A percentile compares a stretch with the other conserved stretches of the same genome.
Conservation (phyloP, 2,329 filamentous ascomycete genomes). For the Aspergillus latus region DNA sequence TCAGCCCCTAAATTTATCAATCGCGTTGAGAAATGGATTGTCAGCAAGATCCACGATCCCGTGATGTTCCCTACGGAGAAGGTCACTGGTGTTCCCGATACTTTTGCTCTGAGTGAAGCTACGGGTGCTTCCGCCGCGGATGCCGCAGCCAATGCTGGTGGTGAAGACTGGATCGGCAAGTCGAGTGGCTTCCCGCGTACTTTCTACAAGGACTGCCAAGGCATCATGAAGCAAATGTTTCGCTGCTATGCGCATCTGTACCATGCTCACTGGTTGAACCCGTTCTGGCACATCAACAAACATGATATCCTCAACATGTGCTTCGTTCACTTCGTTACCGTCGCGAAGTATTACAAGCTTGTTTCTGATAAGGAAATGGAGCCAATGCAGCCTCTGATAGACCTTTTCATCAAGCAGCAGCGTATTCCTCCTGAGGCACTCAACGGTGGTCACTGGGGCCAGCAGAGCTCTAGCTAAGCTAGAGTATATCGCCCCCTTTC, state of each 20-base stretch:
- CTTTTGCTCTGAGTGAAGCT: conserved; percentile 56
- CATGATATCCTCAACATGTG: conserved; percentile 77
- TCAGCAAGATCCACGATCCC: conserved; percentile 88
- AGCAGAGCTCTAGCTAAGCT: conserved; percentile 36
- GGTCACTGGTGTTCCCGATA: conserved; percentile 58
- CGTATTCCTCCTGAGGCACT: conserved; percentile 72
- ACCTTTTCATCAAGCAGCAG: conserved; percentile 86
- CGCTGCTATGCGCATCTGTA: conserved; percentile 97
- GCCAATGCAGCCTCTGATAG: conserved; percentile 92
- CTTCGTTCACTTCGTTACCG: conserved; percentile 81
- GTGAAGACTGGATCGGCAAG: conserved; percentile 82
- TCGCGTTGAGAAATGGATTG: conserved; percentile 95
- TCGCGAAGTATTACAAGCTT: conserved; percentile 77
- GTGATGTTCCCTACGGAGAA: conserved; percentile 88
- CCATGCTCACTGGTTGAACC: conserved; percentile 88
- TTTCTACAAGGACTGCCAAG: conserved; percentile 86
- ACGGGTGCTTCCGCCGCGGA: conserved; percentile 50
- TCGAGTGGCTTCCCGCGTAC: conserved; percentile 87
- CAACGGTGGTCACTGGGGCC: conserved; percentile 44
- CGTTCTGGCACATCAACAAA: conserved; percentile 76
- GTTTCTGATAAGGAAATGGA: conserved; percentile 87
- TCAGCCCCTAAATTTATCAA: conserved; percentile 92
- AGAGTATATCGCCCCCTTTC: conserved; percentile 9
- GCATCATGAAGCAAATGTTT: conserved; percentile 97
- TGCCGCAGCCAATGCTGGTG: conserved; percentile 59